These are phyloP conservation scores for Diaporthe caulivora DNA, from an alignment of 2,329 filamentous ascomycete species.

Conservation along the genomic window DNA sequence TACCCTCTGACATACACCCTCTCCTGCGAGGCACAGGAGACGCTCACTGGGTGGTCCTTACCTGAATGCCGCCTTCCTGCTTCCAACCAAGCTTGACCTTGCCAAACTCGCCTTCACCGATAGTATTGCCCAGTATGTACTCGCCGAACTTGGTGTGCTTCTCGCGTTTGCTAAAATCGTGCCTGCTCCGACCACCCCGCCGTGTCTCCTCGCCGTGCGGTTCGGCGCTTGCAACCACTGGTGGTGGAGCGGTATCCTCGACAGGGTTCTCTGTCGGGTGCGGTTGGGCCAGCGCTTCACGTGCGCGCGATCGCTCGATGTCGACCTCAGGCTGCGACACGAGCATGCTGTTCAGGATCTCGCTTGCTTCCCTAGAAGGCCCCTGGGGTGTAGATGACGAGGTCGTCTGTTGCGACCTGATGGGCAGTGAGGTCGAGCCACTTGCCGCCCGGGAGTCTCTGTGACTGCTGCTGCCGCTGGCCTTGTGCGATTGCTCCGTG, in stretches of 20 bases:
- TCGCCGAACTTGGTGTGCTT: slow-evolving; percentile 94
- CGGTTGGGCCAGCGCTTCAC: slow-evolving; percentile 71
- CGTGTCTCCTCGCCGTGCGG: slow-evolving; percentile 57
- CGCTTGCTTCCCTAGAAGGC: slow-evolving; percentile 80
- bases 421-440: slow-evolving; percentile 56
- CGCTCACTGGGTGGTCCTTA: slow-evolving; percentile 49
- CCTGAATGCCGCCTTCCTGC: slow-evolving; percentile 89
- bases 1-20: neutral
- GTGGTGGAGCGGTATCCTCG: slow-evolving; percentile 60
- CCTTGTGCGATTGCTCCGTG: slow-evolving; percentile 56
- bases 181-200: slow-evolving; percentile 66
- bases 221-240: slow-evolving; percentile 57
- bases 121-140: slow-evolving; percentile 94
- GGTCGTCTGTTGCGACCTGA: slow-evolving; percentile 57
- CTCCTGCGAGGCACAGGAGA: neutral
- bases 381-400: slow-evolving; percentile 68
- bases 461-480: slow-evolving; percentile 53
- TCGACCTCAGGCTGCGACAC: slow-evolving; percentile 82
- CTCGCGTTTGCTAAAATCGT: slow-evolving; percentile 70
- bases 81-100: slow-evolving; percentile 99
- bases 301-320: slow-evolving; percentile 77
- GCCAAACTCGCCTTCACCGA: slow-evolving; percentile 97
- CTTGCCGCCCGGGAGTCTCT: slow-evolving; percentile 51
- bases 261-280: slow-evolving; percentile 55
- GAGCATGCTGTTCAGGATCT: slow-evolving; percentile 82